phyloP scores from a whole-genome alignment of 176 grass and related monocot genomes.

The sorghum (Sorghum bicolor) region DNA sequence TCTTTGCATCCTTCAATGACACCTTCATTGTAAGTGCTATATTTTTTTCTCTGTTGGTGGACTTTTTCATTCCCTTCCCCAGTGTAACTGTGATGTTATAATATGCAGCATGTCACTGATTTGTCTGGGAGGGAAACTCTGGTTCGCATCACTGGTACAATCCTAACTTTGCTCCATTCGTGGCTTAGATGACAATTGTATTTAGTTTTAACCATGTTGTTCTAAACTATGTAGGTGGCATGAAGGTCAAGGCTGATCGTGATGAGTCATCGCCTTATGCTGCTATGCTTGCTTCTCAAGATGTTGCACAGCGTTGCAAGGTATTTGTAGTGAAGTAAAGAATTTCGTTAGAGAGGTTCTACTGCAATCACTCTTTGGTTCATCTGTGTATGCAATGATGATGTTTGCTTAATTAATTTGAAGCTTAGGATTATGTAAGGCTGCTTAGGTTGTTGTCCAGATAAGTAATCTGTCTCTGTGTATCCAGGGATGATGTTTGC shows the following conservation, averaged over 20 bases:
- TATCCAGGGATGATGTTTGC: background rate
- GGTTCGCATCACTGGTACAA: constrained; percentile 71
- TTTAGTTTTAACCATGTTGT: background rate
- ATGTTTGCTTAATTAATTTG: background rate
- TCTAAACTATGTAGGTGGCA: constrained; percentile 46
- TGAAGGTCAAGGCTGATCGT: constrained; percentile 95
- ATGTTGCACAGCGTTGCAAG: constrained; percentile 78
- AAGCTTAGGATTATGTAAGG: background rate
- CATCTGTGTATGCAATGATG: background rate
- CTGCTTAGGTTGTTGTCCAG: background rate
- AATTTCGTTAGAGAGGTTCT: background rate
- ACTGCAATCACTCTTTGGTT: background rate
- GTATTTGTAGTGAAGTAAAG: constrained; percentile 9
- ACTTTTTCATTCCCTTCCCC: background rate
- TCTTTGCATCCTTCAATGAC: constrained; percentile 86
- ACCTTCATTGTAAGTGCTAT: constrained; percentile 63
- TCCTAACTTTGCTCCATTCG: background rate
- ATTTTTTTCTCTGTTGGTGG: background rate
- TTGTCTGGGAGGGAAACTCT: constrained; percentile 76
- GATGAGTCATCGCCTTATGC: constrained; percentile 93
- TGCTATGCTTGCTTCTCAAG: constrained; percentile 94
- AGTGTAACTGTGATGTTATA: background rate
- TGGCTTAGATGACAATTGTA: background rate
- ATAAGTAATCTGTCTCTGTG: background rate
- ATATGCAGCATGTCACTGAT: constrained; percentile 73